Conservation (phyloP, 257 asterid species). For the Solanum ossicruentum region DNA sequence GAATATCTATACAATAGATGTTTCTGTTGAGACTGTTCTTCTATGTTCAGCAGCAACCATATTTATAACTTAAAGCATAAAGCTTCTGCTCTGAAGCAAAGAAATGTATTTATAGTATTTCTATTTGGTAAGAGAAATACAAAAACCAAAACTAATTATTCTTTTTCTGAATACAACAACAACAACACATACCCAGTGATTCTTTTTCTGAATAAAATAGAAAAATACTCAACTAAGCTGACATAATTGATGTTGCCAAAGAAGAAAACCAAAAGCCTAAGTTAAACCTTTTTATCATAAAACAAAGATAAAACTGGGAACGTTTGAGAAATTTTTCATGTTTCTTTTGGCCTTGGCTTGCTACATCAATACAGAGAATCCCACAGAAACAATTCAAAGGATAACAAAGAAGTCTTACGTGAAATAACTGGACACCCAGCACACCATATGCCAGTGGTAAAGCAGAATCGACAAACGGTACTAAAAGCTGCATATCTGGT, state of each 20-base stretch:
- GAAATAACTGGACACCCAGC: constrained; percentile 76
- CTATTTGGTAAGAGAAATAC: not conserved
- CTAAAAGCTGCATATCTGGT: constrained; percentile 76
- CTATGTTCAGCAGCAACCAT: not conserved
- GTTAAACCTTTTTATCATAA: not conserved
- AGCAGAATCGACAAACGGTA: constrained; percentile 87
- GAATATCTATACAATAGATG: not conserved
- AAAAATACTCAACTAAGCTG: not conserved
- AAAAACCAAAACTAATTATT: no score
- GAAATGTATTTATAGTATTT: not conserved
- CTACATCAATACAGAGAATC: not conserved
- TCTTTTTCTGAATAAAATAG: not conserved
- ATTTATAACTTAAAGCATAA: not conserved
- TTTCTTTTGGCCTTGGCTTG: not conserved
- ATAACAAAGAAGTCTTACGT: constrained; percentile 36
- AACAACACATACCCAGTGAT: no score
- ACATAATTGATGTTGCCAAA: not conserved
- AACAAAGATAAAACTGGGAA: not conserved
- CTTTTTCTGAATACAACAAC: no score
- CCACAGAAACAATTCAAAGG: not conserved
- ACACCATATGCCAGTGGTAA: constrained; percentile 87
- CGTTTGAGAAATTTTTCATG: not conserved
- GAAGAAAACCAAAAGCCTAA: not conserved
- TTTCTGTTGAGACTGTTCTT: not conserved
- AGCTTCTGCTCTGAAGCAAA: not conserved